Evolutionary conservation across 2,329 filamentous ascomycete genomes (phyloP).

Genomic region (Verticillium nubilum): DNA sequence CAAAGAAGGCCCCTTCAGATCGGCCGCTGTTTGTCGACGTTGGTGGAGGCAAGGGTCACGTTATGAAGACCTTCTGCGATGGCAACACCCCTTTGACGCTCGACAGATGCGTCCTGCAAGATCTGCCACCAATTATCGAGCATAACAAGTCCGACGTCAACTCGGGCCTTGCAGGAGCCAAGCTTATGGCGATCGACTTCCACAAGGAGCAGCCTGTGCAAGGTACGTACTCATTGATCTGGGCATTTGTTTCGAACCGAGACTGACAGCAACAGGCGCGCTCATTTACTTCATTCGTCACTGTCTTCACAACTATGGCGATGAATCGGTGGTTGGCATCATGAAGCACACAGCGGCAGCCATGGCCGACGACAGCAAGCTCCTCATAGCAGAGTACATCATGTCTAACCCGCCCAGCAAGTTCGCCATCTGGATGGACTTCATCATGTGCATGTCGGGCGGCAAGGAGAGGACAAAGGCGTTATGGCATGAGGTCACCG

Average conservation of each 20-base stretch:
- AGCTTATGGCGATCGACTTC: conserved; percentile 22
- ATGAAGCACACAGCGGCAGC: conserved; percentile 22
- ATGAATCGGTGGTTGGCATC: conserved; percentile 23
- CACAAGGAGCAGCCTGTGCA: conserved; percentile 17
- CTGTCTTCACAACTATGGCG: conserved; percentile 32
- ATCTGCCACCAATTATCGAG: conserved; percentile 22
- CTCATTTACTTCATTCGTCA: conserved; percentile 28
- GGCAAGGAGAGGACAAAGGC: conserved; percentile 25
- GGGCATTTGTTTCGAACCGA: too few relatives aligned
- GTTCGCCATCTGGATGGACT: conserved; percentile 19
- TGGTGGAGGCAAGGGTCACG: conserved; percentile 23
- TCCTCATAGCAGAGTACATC: conserved; percentile 27
- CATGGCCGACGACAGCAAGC: conserved; percentile 24
- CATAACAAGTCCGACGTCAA: conserved; percentile 15
- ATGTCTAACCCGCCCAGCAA: conserved; percentile 18
- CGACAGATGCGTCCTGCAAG: conserved; percentile 24
- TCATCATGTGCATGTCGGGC: conserved; percentile 24
- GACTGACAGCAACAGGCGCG: conserved; percentile 19
- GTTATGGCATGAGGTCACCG: conserved; percentile 17
- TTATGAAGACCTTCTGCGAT: conserved; percentile 17
- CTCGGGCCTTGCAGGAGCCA: conserved; percentile 8
- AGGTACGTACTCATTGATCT: not conserved
- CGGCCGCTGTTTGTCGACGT: conserved; percentile 25
- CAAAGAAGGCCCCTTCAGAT: not conserved
- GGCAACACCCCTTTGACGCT: conserved; percentile 17